Evolutionary conservation across 2,329 filamentous ascomycete species (phyloP).

Genomic region (Ustulina deusta): DNA sequence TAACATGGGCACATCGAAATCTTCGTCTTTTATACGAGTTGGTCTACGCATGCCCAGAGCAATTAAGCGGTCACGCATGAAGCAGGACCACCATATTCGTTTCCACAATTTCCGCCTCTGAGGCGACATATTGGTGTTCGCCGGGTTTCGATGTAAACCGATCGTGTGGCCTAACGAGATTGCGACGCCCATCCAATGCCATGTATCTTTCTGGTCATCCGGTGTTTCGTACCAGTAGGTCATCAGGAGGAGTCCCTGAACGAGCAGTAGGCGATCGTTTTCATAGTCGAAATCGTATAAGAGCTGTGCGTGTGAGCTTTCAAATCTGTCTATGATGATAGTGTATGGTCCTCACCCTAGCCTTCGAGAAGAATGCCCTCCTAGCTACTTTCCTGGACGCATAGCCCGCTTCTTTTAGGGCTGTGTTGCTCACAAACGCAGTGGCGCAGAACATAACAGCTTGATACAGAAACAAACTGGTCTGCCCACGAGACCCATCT

Average conservation of each 20-base stretch:
- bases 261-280: constrained; percentile 85
- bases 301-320: constrained; percentile 62
- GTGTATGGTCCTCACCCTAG: constrained; percentile 71
- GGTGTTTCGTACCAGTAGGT: constrained; percentile 98
- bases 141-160: constrained; percentile 87
- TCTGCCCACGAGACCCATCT: constrained; percentile 76
- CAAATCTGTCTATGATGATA: constrained; percentile 13
- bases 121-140: constrained; percentile 77
- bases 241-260: constrained; percentile 90
- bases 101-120: constrained; percentile 88
- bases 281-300: constrained; percentile 98
- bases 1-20: constrained; percentile 94
- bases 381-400: constrained; percentile 81
- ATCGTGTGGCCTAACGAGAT: constrained; percentile 94
- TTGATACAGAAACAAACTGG: constrained; percentile 90
- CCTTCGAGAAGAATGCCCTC: constrained; percentile 89
- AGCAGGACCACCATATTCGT: constrained; percentile 97
- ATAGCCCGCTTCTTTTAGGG: constrained; percentile 82
- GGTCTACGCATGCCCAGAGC: constrained; percentile 93
- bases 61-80: constrained; percentile 93
- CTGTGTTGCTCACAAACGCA: constrained; percentile 85
- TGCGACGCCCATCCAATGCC: constrained; percentile 98
- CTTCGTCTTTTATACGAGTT: constrained; percentile 90
- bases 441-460: constrained; percentile 94
- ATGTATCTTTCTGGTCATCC: constrained; percentile 96